Conservation (phyloP, 768 basidiomycete genomes). For the Amanita pallidorosea region DNA sequence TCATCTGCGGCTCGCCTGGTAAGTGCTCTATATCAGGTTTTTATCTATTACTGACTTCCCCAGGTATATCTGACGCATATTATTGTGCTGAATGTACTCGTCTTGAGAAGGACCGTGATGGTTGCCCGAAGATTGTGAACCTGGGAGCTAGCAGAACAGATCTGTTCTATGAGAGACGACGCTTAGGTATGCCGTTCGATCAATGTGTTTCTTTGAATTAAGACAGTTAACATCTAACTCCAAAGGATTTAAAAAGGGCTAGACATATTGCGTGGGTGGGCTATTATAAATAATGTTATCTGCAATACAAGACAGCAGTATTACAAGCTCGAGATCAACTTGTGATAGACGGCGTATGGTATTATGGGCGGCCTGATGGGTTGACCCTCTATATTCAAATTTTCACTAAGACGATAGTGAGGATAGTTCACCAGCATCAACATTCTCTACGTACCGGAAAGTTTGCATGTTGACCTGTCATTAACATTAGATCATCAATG, state of each 20-base stretch:
- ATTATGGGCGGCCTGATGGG: slow-evolving; percentile 47
- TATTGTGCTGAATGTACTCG: slow-evolving; percentile 98
- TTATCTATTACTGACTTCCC: background rate
- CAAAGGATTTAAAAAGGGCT: slow-evolving; percentile 67
- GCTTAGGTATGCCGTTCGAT: slow-evolving; percentile 46
- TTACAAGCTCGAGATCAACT: slow-evolving; percentile 14
- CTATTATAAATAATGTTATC: slow-evolving; percentile 5
- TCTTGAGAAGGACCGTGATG: slow-evolving; percentile 94
- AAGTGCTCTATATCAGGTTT: slow-evolving; percentile 11
- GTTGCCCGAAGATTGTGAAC: slow-evolving; percentile 97
- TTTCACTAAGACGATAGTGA: slow-evolving; percentile 26
- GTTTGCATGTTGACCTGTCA: slow-evolving; percentile 63
- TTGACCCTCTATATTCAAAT: slow-evolving; percentile 41
- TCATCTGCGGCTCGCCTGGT: slow-evolving; percentile 97
- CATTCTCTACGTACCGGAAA: slow-evolving; percentile 42
- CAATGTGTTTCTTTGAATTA: background rate
- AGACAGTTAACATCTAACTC: background rate
- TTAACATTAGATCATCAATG: background rate
- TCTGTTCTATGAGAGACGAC: slow-evolving; percentile 83
- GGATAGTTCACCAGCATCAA: background rate
- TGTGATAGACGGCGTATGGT: slow-evolving; percentile 45
- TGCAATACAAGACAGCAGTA: slow-evolving; percentile 7
- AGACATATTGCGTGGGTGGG: slow-evolving; percentile 9
- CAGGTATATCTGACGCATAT: slow-evolving; percentile 97
- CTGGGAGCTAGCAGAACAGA: slow-evolving; percentile 91